These are phyloP conservation scores for Skeletonema menzelii DNA, from an alignment of 108 stramenopile species.

Conservation along the genomic window DNA sequence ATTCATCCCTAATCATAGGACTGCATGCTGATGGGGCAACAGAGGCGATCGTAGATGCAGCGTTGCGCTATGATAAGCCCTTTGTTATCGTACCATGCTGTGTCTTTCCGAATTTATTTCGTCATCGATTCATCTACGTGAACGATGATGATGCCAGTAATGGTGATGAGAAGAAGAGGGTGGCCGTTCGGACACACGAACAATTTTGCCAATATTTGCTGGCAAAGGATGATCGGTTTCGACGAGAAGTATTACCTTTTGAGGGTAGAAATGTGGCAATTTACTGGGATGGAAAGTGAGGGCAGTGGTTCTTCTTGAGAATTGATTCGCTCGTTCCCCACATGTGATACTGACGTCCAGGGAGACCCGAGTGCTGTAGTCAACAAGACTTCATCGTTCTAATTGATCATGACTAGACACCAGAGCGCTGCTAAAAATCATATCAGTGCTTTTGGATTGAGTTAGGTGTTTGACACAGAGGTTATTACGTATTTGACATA, in stretches of 20 bases:
- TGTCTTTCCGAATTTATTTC: constrained; percentile 82
- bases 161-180: constrained; percentile 17
- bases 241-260: constrained; percentile 47
- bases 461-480: too few species aligned
- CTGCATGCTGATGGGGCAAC: constrained; percentile 89
- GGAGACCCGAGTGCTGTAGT: too few species aligned
- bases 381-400: too few species aligned
- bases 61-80: constrained; percentile 68
- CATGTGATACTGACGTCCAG: too few species aligned
- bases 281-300: constrained; percentile 46
- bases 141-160: not conserved
- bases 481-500: too few species aligned
- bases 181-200: constrained; percentile 76
- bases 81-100: constrained; percentile 88
- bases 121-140: constrained; percentile 34
- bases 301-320: not conserved
- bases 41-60: constrained; percentile 85
- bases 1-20: constrained; percentile 71
- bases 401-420: too few species aligned
- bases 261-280: constrained; percentile 69
- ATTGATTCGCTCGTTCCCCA: too few species aligned
- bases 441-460: too few species aligned
- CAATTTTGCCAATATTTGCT: constrained; percentile 79
- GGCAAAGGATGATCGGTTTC: constrained; percentile 34
- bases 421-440: too few species aligned